phyloP scores from a whole-genome alignment of 2,329 filamentous ascomycete species.

The Xylogone sp. region DNA sequence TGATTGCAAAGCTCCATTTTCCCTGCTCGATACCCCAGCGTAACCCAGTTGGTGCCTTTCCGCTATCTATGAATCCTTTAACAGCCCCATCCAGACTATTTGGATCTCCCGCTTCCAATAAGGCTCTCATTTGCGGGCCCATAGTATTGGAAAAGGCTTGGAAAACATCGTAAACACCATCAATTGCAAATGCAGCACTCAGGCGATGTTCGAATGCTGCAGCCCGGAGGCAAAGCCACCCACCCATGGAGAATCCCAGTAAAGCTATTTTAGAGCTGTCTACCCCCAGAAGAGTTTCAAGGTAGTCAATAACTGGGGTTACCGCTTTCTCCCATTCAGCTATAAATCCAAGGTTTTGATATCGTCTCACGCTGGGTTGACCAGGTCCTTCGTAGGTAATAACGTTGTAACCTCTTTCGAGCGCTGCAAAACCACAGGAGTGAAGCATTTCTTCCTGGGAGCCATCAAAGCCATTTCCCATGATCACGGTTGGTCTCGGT shows the following conservation, averaged over 20 bases:
- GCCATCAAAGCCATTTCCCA: constrained; percentile 40
- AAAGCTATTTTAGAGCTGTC: constrained; percentile 30
- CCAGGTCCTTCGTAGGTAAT: constrained; percentile 45
- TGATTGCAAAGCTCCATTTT: constrained; percentile 11
- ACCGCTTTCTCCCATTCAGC: constrained; percentile 39
- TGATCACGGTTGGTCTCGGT: constrained; percentile 33
- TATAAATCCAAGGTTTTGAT: constrained; percentile 39
- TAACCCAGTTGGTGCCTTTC: neutral
- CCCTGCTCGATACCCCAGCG: constrained; percentile 12
- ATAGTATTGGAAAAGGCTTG: neutral
- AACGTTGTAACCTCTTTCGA: constrained; percentile 39
- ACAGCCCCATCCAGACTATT: neutral
- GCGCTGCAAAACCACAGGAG: constrained; percentile 26
- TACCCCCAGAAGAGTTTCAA: constrained; percentile 24
- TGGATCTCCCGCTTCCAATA: neutral
- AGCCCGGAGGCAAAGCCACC: constrained; percentile 35
- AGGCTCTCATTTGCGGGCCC: neutral
- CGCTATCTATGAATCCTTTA: neutral
- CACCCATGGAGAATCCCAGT: constrained; percentile 38
- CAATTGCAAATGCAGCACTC: constrained; percentile 34
- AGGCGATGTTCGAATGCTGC: constrained; percentile 41
- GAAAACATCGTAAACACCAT: constrained; percentile 30
- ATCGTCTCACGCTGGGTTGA: constrained; percentile 36
- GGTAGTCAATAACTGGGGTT: constrained; percentile 36
- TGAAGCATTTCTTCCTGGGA: constrained; percentile 41